These are phyloP conservation scores for Cadophora sp. DNA, from an alignment of 2,329 filamentous ascomycete species.

Conservation along the genomic window DNA sequence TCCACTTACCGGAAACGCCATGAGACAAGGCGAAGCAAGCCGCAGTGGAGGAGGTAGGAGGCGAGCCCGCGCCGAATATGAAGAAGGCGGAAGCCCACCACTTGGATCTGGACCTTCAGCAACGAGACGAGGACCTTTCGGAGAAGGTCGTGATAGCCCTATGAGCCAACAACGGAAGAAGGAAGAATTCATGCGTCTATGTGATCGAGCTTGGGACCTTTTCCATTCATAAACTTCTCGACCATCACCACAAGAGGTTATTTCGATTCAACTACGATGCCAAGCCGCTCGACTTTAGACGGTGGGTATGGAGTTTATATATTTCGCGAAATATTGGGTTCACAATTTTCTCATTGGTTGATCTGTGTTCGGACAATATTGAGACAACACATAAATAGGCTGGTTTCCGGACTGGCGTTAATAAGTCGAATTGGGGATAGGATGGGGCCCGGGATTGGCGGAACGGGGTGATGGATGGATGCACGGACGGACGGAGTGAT, in stretches of 20 bases:
- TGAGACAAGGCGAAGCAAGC: slow-evolving; percentile 39
- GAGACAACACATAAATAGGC: slow-evolving; percentile 23
- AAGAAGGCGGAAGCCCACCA: slow-evolving; percentile 88
- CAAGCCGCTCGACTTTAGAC: slow-evolving; percentile 12
- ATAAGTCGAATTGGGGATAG: slow-evolving; percentile 22
- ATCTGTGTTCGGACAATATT: slow-evolving; percentile 17
- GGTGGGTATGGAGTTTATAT: not conserved
- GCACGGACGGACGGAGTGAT: slow-evolving; percentile 2
- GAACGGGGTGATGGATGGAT: slow-evolving; percentile 9
- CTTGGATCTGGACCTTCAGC: slow-evolving; percentile 75
- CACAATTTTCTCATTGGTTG: slow-evolving; percentile 1
- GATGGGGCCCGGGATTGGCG: not conserved
- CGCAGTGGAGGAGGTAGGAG: slow-evolving; percentile 70
- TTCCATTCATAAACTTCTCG: slow-evolving; percentile 78
- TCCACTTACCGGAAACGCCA: slow-evolving; percentile 46
- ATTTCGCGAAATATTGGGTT: slow-evolving; percentile 1
- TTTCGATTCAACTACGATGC: slow-evolving; percentile 26
- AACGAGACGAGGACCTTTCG: slow-evolving; percentile 73
- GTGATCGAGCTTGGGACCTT: slow-evolving; percentile 91
- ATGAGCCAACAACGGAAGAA: slow-evolving; percentile 87
- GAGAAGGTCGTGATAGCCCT: slow-evolving; percentile 81
- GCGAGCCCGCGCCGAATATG: slow-evolving; percentile 87
- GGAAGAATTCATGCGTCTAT: slow-evolving; percentile 88
- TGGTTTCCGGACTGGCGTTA: slow-evolving; percentile 35
- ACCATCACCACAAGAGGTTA: not conserved